These are phyloP conservation scores for Syzygium syzygioides DNA, from an alignment of 441 rosid species.

Conservation along the genomic window DNA sequence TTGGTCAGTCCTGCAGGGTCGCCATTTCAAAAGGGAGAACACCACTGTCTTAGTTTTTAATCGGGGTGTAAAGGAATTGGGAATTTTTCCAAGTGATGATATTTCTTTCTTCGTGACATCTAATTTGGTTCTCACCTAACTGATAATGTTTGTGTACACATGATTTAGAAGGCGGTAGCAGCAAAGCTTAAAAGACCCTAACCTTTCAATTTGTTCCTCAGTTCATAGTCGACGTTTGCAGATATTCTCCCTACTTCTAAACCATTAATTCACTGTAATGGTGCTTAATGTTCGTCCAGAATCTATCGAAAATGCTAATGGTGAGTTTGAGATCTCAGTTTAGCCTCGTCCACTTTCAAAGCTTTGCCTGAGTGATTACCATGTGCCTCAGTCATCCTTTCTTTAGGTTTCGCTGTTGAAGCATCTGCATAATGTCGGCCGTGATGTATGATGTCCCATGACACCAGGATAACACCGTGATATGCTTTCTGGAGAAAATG, in stretches of 20 bases:
- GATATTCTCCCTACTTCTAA: neutral
- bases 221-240: neutral
- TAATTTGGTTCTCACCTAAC: neutral
- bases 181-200: neutral
- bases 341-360: neutral
- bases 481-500: neutral
- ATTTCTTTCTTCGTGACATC: neutral
- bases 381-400: neutral
- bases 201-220: neutral
- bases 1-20: slow-evolving; percentile 57
- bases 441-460: neutral
- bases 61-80: neutral
- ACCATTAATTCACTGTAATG: neutral
- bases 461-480: rapidly evolving
- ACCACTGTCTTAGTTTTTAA: neutral
- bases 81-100: neutral
- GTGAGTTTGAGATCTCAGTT: neutral
- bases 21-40: slow-evolving; percentile 30
- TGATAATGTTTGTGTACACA: neutral
- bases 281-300: neutral
- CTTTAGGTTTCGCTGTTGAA: neutral
- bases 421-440: neutral
- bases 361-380: neutral
- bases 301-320: neutral
- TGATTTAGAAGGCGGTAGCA: neutral